These are phyloP conservation scores for Polytrichum commune DNA, from an alignment of 225 moss, liverwort and hornwort species.

Conservation along the genomic window DNA sequence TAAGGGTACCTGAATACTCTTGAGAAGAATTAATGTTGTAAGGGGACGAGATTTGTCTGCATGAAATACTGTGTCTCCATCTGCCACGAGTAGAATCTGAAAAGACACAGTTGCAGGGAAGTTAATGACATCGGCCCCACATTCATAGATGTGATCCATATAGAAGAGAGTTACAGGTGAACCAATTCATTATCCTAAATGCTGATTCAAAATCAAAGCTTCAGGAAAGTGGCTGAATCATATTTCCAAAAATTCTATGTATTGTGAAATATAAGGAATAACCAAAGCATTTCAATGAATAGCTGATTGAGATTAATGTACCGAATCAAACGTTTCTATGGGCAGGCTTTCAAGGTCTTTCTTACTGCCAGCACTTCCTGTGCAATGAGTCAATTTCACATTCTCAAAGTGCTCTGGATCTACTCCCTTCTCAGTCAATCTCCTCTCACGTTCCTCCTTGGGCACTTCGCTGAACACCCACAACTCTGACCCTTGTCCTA, in stretches of 20 bases:
- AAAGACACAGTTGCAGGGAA: neutral
- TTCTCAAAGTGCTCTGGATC: slow-evolving; percentile 34
- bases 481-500: slow-evolving; percentile 60
- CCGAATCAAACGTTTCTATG: slow-evolving; percentile 74
- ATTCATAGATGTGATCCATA: too few species aligned
- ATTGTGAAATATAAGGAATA: too few species aligned
- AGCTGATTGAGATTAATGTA: slow-evolving; percentile 10
- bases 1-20: slow-evolving; percentile 52
- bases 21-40: slow-evolving; percentile 69
- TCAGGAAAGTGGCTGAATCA: too few species aligned
- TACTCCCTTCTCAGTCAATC: slow-evolving; percentile 42
- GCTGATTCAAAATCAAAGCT: too few species aligned
- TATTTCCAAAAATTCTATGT: too few species aligned
- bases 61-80: slow-evolving; percentile 45
- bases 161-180: too few species aligned
- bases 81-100: slow-evolving; percentile 67
- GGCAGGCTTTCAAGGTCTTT: slow-evolving; percentile 66
- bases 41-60: slow-evolving; percentile 41
- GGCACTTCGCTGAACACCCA: slow-evolving; percentile 72
- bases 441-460: slow-evolving; percentile 45
- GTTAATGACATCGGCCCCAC: too few species aligned
- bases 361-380: slow-evolving; percentile 53
- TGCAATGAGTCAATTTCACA: slow-evolving; percentile 51
- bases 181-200: too few species aligned
- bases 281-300: too few species aligned